Base-by-base conservation (phyloP, 768 basidiomycete species). In the Mycena indigotica region DNA sequence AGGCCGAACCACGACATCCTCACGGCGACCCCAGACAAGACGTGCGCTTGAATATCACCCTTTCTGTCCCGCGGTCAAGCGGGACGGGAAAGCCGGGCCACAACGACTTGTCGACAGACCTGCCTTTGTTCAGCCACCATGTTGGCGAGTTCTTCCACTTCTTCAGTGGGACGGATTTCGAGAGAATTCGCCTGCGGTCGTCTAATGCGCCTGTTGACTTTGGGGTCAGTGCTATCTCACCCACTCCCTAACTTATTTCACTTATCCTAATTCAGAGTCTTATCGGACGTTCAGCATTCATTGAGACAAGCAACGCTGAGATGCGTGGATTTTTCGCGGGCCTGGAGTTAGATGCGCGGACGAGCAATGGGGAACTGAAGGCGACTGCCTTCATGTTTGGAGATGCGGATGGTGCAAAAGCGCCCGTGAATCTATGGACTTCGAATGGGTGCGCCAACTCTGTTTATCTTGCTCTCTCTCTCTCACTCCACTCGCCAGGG, bases 71-170 rank as follows among this genome's bases (percentile, higher is more conserved):
- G n/a, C 46, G 46, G 25, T 5, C 24, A 26, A 6, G 15, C 23
- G 46, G 46, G 5, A 30, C 38, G 5, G n/a, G 38, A 26, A 26
- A 26, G 25, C 32, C 5, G 17, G 26, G 25, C n/a, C 56, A 61
- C 49, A 53, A 57, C 12, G 60, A 61, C 24, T 26, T 61, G 29
- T 57, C 49, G 15, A 61, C 60, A 2, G 56, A 61, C 32, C 13
- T 61, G n/a, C 21, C 60, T 2, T 32, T 26, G 23, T 61, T 57
- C 32, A 25, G 44, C 2, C 60, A 61, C 40, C 35, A 5, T 6
- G 6, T 39, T 8, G 55, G 29, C 10, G 39, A 50, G 13, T 51
- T 57, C 52, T 61, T 57, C n/a, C 24, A 50, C 24, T 0, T 57
- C 5, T 57, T 56, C 55, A 50, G 55, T 4, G 46, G 52, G 8